Evolutionary conservation across 1,284 basidiomycete species (phyloP), one percentile per base, ranked within the genome.

Genomic region (Singerocomus inundabilis): DNA sequence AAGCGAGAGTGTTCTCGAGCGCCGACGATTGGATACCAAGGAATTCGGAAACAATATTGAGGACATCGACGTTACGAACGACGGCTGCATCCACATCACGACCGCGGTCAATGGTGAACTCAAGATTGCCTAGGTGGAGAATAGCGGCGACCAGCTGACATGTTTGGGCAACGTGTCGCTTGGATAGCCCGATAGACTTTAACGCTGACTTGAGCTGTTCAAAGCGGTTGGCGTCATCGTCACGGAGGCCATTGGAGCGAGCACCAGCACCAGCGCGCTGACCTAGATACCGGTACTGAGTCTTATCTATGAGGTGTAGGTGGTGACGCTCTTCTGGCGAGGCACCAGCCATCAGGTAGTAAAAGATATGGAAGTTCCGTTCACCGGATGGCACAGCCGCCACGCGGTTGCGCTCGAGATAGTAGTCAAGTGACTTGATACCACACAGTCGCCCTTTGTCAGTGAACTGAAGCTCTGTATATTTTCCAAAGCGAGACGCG

Each of bases 291-390:
- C 91, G 83, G 64, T 93, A 97, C 5, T 80, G 78, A 4, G 82
- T 77, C 64, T 87, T 88, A 61, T 92, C 88, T 41, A 80, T 73
- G 15, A 98, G 80, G 56, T 88, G 87, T 46, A 99, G 81, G 67
- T 95, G 91, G 37, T 87, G 80, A 34, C 91, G 76, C 67, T 98
- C 96, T 61, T 98, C 95, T 0, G 81, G 69, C 0, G 88, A 82
- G 1, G 94, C 92, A 35, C 96, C 96, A 1, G 93, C 87, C 48
- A 94, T 82, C 60, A 98, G 82, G 70, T 97, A 95, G 70, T 98
- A 96, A 71, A 98, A 97, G 41, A 96, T 91, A 69, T 98, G 94
- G 70, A 98, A 99, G 61, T 96, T 98, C 25, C 94, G 83, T 69
- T 97, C 93, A 48, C 92, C 92, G 1, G 82, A 88, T 4, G 87